phyloP scores from a whole-genome alignment of 2,329 filamentous ascomycete genomes.

The Pestalotiopsis sp. region DNA sequence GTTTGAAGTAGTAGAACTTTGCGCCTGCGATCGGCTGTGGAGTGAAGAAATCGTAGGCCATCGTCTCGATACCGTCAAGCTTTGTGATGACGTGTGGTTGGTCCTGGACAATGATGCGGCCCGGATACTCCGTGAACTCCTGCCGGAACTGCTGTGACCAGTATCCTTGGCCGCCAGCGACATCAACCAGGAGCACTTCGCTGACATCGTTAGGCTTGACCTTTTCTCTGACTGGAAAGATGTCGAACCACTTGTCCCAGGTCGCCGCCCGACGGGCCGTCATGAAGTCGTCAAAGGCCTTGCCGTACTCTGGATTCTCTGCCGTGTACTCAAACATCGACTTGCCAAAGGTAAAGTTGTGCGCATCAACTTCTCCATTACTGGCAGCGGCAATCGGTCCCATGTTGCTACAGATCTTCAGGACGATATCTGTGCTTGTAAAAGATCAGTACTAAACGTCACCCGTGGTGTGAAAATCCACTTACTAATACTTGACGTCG shows the following conservation, averaged over 20 bases:
- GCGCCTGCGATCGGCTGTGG: conserved; percentile 3
- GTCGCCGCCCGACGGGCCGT: neutral
- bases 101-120: conserved; percentile 1
- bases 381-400: neutral
- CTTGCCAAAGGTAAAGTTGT: neutral
- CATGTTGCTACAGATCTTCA: conserved; percentile 7
- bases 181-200: neutral
- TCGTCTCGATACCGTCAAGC: conserved; percentile 2
- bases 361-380: neutral
- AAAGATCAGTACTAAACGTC: neutral
- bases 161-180: conserved; percentile 4
- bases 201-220: neutral
- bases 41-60: conserved; percentile 8
- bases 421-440: neutral
- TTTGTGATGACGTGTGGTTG: conserved; percentile 2
- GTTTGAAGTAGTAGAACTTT: conserved; percentile 8
- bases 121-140: neutral
- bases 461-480: neutral
- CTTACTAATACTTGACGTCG: conserved; percentile 6
- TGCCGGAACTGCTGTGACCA: neutral
- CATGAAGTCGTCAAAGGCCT: conserved; percentile 6
- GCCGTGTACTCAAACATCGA: neutral
- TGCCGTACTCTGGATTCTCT: neutral
- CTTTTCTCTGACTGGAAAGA: neutral
- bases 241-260: neutral